Evolutionary conservation across 1,139 yeast species (phyloP), one percentile per base, ranked within the genome.

Genomic region (Pneumocystis sp.): DNA sequence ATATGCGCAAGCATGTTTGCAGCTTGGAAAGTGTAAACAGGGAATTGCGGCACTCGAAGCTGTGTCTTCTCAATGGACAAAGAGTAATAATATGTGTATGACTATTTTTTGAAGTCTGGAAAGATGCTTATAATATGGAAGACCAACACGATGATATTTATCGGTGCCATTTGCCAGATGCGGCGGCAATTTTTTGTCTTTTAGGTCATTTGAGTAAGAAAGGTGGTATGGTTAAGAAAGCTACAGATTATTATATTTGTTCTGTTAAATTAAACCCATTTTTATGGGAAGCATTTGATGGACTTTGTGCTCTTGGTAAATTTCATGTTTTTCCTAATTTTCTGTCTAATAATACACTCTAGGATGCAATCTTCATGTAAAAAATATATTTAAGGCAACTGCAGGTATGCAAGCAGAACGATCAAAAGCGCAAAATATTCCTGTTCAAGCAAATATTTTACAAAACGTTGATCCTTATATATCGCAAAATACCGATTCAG

Each of bases 211-310:
- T 91, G 64, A 59, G 59, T 19, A 85, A 86, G 72, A 76, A 76
- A 29, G 74, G 80, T 12, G 87, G 86, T 19, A 89, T 87, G 72
- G 73, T 78, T 8, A 83, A 84, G 68, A 83, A 84, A 67, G 85
- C 95, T 65, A 82, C 87, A 0, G 77, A 85, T 64, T 82, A 84
- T 71, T 88, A 85, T 74, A 81, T 88, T 0, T 82, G 81, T 69
- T 88, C 95, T 0, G 78, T 89, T 66, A 82, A 83, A 67, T 75
- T 80, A 67, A 88, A 93, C 73, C 96, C 95, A 35, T 89, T 80
- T 73, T 80, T 89, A 64, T 90, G 95, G 82, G 97, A 89, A 72
- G 91, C 97, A 0, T 84, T 88, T 68, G 89, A 87, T 70, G 85
- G 85, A 61, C 77, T 93, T 63, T 85, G 93, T 72, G 81, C 81